Conservation (phyloP, 208 protist species). For the Wallacemonas sp. region DNA sequence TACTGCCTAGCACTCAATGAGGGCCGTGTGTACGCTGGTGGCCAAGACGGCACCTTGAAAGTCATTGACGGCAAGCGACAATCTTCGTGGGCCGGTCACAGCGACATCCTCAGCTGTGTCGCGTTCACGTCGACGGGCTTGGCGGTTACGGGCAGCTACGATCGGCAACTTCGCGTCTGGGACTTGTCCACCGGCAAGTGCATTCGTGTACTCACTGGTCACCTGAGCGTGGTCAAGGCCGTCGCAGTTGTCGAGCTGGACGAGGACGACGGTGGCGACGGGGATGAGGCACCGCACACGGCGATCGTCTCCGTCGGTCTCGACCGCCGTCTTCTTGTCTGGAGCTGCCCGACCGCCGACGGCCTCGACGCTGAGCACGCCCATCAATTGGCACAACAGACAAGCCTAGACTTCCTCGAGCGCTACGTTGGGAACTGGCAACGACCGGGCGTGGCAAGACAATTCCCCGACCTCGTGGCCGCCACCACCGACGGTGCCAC, state of each 20-base stretch:
- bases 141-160: constrained; percentile 70
- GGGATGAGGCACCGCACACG: constrained; percentile 20
- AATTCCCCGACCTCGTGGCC: neutral
- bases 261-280: constrained; percentile 36
- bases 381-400: constrained; percentile 14
- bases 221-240: constrained; percentile 58
- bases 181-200: constrained; percentile 49
- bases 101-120: constrained; percentile 55
- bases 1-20: constrained; percentile 42
- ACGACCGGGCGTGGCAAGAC: neutral
- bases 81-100: constrained; percentile 60
- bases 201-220: constrained; percentile 61
- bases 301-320: constrained; percentile 54
- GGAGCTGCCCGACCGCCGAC: constrained; percentile 59
- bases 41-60: constrained; percentile 59
- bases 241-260: constrained; percentile 26
- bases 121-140: constrained; percentile 34
- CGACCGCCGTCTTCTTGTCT: constrained; percentile 66
- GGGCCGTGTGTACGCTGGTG: constrained; percentile 51
- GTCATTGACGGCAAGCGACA: constrained; percentile 57
- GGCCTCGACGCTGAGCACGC: constrained; percentile 33
- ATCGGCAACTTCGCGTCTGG: constrained; percentile 74
- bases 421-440: constrained; percentile 3
- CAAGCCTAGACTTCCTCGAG: neutral
- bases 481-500: neutral